These are phyloP conservation scores for Neophaeococcomyces aloes DNA, from an alignment of 2,329 filamentous ascomycete species.

Conservation along the genomic window DNA sequence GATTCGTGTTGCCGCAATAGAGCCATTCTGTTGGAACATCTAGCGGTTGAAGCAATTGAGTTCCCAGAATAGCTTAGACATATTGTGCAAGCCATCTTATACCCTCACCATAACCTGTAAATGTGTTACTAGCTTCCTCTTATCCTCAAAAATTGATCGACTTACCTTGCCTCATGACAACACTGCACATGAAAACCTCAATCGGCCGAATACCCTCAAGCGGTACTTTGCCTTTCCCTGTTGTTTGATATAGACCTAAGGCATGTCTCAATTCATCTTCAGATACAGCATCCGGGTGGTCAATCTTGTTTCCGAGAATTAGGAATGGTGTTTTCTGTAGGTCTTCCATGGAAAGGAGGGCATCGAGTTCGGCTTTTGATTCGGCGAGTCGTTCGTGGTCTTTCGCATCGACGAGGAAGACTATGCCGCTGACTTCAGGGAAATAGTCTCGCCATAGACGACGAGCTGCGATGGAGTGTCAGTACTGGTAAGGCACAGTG, in stretches of 20 bases:
- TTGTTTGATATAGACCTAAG: conserved; percentile 90
- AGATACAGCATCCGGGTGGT: conserved; percentile 87
- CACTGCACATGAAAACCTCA: conserved; percentile 98
- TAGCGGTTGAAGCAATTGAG: background rate
- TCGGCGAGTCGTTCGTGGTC: conserved; percentile 90
- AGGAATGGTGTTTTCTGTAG: conserved; percentile 91
- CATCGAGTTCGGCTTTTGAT: conserved; percentile 94
- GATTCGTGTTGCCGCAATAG: no score
- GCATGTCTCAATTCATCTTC: conserved; percentile 92
- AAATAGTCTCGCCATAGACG: conserved; percentile 96
- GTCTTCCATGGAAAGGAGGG: conserved; percentile 92
- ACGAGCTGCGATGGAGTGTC: conserved; percentile 48
- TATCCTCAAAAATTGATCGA: conserved; percentile 12
- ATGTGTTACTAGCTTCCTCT: no score
- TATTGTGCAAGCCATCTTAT: conserved; percentile 92
- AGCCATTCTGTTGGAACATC: no score
- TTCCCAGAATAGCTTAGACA: conserved; percentile 47
- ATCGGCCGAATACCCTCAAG: conserved; percentile 88
- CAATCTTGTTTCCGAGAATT: conserved; percentile 97
- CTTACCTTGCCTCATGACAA: conserved; percentile 89
- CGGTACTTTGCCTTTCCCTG: conserved; percentile 87
- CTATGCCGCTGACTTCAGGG: conserved; percentile 89
- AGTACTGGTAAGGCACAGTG: conserved; percentile 1
- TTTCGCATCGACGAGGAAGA: conserved; percentile 96
- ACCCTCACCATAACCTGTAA: conserved; percentile 69